Percentiles rank a stretch among this genome's conserved stretches.
Conservation (phyloP, 1,139 yeast genomes). For the Wickerhamomyces sp. region DNA sequence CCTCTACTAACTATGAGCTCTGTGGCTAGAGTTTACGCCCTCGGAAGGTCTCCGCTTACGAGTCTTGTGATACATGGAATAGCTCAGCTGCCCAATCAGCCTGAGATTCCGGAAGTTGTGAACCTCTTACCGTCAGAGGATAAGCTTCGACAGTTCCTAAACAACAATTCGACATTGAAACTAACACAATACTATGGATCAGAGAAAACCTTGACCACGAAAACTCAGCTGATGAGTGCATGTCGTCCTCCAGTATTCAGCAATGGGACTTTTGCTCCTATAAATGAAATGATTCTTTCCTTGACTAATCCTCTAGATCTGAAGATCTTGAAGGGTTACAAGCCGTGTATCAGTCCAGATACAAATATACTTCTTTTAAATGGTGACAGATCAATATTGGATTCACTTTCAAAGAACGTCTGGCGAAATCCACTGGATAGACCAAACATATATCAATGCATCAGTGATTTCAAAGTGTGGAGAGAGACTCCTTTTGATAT, state of each 20-base stretch:
- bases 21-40: constrained; percentile 18
- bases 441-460: constrained; percentile 44
- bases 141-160: constrained; percentile 35
- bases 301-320: constrained; percentile 34
- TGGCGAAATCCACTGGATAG: constrained; percentile 45
- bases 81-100: constrained; percentile 29
- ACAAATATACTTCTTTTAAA: constrained; percentile 67
- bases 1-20: no score
- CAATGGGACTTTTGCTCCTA: constrained; percentile 29
- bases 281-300: constrained; percentile 48
- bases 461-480: constrained; percentile 64
- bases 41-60: constrained; percentile 15
- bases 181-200: constrained; percentile 14
- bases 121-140: constrained; percentile 37
- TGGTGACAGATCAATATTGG: constrained; percentile 68
- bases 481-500: constrained; percentile 36
- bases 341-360: constrained; percentile 31
- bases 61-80: constrained; percentile 14
- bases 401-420: constrained; percentile 37
- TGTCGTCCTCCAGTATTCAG: constrained; percentile 30
- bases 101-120: constrained; percentile 33
- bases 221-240: constrained; percentile 29
- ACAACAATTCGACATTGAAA: constrained; percentile 33
- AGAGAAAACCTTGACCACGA: constrained; percentile 10
- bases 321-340: constrained; percentile 39